phyloP scores from a whole-genome alignment of 768 basidiomycete species.

The Ramaria sp. region DNA sequence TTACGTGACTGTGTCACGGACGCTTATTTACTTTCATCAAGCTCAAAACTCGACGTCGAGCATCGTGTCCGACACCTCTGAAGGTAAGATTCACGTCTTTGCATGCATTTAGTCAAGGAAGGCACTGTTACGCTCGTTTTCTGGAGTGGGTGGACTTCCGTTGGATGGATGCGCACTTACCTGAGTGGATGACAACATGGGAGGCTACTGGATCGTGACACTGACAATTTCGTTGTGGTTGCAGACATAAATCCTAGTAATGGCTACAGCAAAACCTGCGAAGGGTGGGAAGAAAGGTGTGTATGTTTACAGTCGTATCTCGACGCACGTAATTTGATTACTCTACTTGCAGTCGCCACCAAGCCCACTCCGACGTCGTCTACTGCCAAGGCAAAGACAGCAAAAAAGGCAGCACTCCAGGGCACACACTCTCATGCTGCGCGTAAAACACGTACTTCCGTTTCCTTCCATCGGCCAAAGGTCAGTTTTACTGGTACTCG shows the following conservation, averaged over 20 bases:
- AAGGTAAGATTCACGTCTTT: constrained; percentile 18
- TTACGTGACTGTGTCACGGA: not conserved
- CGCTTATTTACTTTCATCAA: constrained; percentile 4
- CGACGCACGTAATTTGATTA: not conserved
- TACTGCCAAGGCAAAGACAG: constrained; percentile 71
- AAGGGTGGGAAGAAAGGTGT: constrained; percentile 10
- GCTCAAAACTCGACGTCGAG: constrained; percentile 10
- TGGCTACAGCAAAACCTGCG: constrained; percentile 10
- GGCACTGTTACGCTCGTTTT: constrained; percentile 1
- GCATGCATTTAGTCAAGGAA: not conserved
- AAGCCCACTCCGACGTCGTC: constrained; percentile 19
- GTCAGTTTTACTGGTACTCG: not conserved
- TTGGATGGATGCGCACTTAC: constrained; percentile 11
- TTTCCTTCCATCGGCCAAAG: constrained; percentile 93
- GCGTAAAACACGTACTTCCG: constrained; percentile 76
- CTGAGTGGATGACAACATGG: constrained; percentile 2
- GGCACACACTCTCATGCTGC: constrained; percentile 65
- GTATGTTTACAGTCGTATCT: not conserved
- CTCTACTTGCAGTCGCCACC: constrained; percentile 7
- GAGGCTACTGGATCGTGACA: not conserved
- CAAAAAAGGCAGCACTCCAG: constrained; percentile 94
- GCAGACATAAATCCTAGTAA: not conserved
- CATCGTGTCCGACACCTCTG: constrained; percentile 16
- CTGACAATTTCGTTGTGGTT: not conserved
- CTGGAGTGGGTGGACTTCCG: not conserved